These are phyloP conservation scores for Athelia sp. DNA, from an alignment of 1,284 basidiomycete species.

Conservation along the genomic window DNA sequence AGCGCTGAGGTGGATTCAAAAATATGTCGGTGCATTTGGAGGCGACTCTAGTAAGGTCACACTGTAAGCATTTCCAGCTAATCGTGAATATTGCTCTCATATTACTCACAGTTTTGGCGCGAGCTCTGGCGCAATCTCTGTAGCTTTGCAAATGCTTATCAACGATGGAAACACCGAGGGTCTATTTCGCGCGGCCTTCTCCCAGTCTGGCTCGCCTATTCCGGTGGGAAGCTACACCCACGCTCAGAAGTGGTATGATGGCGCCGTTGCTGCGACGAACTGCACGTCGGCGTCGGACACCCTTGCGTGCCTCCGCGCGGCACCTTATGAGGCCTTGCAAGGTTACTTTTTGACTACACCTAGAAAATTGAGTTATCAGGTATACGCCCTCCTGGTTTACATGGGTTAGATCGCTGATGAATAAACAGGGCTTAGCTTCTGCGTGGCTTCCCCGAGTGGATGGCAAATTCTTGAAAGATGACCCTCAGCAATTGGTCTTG, in stretches of 20 bases:
- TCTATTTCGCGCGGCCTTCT: conserved; percentile 28
- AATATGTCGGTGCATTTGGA: conserved; percentile 38
- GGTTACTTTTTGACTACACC: conserved; percentile 25
- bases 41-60: conserved; percentile 33
- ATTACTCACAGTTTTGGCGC: conserved; percentile 5
- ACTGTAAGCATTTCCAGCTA: conserved; percentile 18
- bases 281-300: conserved; percentile 28
- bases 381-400: conserved; percentile 4
- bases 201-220: conserved; percentile 31
- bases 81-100: background rate
- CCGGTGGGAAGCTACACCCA: conserved; percentile 24
- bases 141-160: conserved; percentile 22
- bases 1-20: conserved; percentile 41
- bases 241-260: conserved; percentile 28
- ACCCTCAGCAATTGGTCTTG: conserved; percentile 17
- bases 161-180: conserved; percentile 26
- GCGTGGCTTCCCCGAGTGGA: conserved; percentile 35
- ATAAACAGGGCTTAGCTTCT: conserved; percentile 5
- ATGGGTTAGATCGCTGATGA: background rate
- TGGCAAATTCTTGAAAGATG: conserved; percentile 20
- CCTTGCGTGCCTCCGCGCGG: conserved; percentile 31
- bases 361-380: conserved; percentile 20
- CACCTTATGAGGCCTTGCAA: conserved; percentile 22
- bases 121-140: conserved; percentile 7
- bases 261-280: conserved; percentile 22